A percentile compares a stretch with the other conserved stretches of the same genome.
phyloP scores from a whole-genome alignment of 1,284 basidiomycete genomes.

The Malassezia pachydermatis region DNA sequence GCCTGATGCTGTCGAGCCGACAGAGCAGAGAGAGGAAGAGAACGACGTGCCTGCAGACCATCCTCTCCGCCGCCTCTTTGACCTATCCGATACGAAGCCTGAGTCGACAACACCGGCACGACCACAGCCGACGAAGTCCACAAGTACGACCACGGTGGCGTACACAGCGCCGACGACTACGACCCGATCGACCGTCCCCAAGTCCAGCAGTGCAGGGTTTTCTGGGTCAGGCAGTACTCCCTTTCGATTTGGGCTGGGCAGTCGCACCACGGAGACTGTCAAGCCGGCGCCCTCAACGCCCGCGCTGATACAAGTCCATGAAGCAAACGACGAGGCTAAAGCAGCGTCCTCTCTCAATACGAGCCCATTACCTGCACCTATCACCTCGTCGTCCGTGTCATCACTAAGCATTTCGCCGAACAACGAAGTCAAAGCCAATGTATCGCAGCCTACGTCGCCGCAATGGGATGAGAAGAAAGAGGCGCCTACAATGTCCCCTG shows the following conservation, averaged over 20 bases:
- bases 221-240: conserved; percentile 26
- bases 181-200: neutral
- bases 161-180: neutral
- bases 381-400: no score
- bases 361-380: no score
- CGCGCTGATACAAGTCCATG: no score
- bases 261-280: conserved; percentile 12
- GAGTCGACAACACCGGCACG: neutral
- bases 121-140: neutral
- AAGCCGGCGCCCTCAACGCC: no score
- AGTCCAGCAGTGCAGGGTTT: neutral
- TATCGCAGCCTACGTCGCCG: neutral
- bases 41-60: conserved; percentile 1
- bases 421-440: neutral
- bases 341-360: no score
- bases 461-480: neutral
- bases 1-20: neutral
- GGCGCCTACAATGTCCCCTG: conserved; percentile 3
- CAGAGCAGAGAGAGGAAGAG: neutral
- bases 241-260: conserved; percentile 41
- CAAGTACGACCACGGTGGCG: neutral
- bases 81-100: neutral
- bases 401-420: no score
- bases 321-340: no score
- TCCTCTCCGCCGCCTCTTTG: conserved; percentile 9